Evolutionary conservation across 148 eudicot genomes (phyloP), one percentile per base, ranked within the genome.

Genomic region (Dysphania ambrosioides): DNA sequence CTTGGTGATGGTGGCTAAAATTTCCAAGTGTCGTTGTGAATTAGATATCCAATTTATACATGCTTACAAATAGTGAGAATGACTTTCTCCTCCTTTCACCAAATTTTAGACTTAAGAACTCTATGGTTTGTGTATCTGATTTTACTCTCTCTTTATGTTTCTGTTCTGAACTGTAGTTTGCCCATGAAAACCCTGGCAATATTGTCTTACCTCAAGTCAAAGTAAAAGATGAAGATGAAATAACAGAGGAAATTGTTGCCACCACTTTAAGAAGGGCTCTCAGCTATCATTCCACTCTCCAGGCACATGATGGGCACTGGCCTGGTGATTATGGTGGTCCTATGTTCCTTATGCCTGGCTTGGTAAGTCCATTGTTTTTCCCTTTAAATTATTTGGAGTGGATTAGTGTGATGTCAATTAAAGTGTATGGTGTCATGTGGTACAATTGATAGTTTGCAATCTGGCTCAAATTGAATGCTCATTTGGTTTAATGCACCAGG

Each of bases 281-380:
- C 68, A 72, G 84, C 80, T 90, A 87, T 72, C 79, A 95, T 79
- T 95, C 98, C 66, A 87, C 94, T 68, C 73, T 95, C 24, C 98
- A 95, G 85, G 94, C 93, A 15, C 83, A 85, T 78, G 98, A 95
- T 84, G 98, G 98, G 53, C 97, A 95, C 72, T 95, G 98, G 98
- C 85, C 98, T 51, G 98, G 96, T 79, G 98, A 95, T 83, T 95
- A 88, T 83, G 97, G 97, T 40, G 98, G 98, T 69, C 98, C 98
- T 60, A 87, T 92, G 93, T 95, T 95, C 77, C 85, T 95, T 66
- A 78, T 92, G 87, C 98, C 98, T 79, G 91, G 96, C 53, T 80
- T 92, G 92, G 98, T 95, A 81, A 77, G 82, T 66, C 66, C 70
- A 31, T 41, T 13, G 18, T 73, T 49, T 55, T 32, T 23, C 66